These are phyloP conservation scores for Angomonas deanei DNA, from an alignment of 208 protist genomes.

Conservation along the genomic window DNA sequence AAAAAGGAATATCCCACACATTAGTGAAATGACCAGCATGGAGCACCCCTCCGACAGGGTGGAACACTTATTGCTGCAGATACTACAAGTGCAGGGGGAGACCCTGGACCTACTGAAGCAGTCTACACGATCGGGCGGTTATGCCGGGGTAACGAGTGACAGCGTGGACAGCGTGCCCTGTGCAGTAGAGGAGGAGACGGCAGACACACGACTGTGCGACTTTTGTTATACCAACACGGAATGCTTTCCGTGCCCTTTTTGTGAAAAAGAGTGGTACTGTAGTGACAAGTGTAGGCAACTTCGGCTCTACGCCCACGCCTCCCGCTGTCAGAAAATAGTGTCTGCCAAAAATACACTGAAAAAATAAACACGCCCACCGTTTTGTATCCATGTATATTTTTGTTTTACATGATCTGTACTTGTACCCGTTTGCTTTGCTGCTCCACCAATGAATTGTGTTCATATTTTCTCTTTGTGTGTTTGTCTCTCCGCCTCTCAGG, in stretches of 20 bases:
- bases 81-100: not conserved
- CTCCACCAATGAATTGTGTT: not conserved
- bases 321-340: constrained; percentile 35
- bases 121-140: not conserved
- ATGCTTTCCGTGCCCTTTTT: constrained; percentile 43
- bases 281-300: constrained; percentile 46
- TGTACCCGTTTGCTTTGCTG: not conserved
- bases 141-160: not conserved
- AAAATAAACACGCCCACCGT: no score
- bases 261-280: constrained; percentile 71
- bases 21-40: no score
- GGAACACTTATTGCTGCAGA: not conserved
- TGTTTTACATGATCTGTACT: not conserved
- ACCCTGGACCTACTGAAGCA: not conserved
- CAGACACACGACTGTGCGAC: constrained; percentile 28
- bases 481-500: not conserved
- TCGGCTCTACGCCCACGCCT: constrained; percentile 28
- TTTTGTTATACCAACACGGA: constrained; percentile 41
- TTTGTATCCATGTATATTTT: not conserved
- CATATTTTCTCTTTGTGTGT: not conserved
- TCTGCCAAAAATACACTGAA: no score
- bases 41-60: no score
- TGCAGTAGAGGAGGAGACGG: not conserved
- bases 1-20: no score
- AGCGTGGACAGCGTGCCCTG: not conserved